phyloP scores from a whole-genome alignment of 352 stramenopile genomes.

The Phytophthora cactorum region DNA sequence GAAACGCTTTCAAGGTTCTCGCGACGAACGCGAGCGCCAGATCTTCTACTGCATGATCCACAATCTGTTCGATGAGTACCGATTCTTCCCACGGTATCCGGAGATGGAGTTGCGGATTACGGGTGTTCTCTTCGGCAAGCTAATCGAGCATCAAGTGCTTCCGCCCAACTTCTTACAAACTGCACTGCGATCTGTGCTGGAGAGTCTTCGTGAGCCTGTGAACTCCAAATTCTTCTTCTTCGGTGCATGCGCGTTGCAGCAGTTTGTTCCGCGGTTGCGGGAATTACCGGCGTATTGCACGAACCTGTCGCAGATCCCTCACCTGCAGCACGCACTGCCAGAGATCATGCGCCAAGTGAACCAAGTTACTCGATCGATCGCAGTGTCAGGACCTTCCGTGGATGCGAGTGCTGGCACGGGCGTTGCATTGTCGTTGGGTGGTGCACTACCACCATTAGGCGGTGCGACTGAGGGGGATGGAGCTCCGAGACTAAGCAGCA shows the following conservation, averaged over 20 bases:
- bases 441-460: slow-evolving; percentile 27
- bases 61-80: slow-evolving; percentile 99
- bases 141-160: slow-evolving; percentile 99
- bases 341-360: slow-evolving; percentile 92
- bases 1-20: slow-evolving; percentile 97
- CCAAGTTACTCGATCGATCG: slow-evolving; percentile 73
- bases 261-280: slow-evolving; percentile 97
- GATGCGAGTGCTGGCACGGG: slow-evolving; percentile 30
- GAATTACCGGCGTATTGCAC: slow-evolving; percentile 98
- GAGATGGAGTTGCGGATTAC: slow-evolving; percentile 99
- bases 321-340: slow-evolving; percentile 94
- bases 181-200: slow-evolving; percentile 96
- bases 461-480: slow-evolving; percentile 29
- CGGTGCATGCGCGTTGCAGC: slow-evolving; percentile 97
- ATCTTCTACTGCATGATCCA: slow-evolving; percentile 99
- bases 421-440: slow-evolving; percentile 28
- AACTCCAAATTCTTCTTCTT: slow-evolving; percentile 99
- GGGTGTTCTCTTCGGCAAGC: slow-evolving; percentile 97
- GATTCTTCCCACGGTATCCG: slow-evolving; percentile 99
- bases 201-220: slow-evolving; percentile 96
- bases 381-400: slow-evolving; percentile 45
- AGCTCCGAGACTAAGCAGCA: slow-evolving; percentile 29
- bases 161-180: slow-evolving; percentile 98
- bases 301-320: slow-evolving; percentile 98
- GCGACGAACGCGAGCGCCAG: slow-evolving; percentile 96